Evolutionary conservation across 345 rosid species (phyloP), one percentile per base, ranked within the genome.

Genomic region (Gossypium anomalum): DNA sequence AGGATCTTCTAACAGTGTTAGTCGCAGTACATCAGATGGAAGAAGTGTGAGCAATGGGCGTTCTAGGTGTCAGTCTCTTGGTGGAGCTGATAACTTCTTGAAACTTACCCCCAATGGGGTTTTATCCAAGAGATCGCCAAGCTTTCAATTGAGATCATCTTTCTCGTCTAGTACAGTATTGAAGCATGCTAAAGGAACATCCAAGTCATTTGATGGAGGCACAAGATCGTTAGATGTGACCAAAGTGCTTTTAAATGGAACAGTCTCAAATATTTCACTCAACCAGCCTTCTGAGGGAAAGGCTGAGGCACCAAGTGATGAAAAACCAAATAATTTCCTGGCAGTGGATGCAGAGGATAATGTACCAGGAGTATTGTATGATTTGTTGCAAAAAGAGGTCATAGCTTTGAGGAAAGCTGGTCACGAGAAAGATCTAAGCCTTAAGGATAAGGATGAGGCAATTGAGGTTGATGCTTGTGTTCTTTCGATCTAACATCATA

Each of bases 121-220:
- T 80, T 81, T 89, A 79, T 72, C 92, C 58, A 91, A 87, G 86
- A 90, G 89, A 87, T 80, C 85, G 29, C 84, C 93, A n/a, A 77
- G 85, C 66, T 86, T 86, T n/a, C 97, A 88, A 78, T 80, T 85
- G 34, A 90, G 90, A 84, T 79, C 90, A 59, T 83, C 91, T 67
- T 75, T 87, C 79, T 87, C 89, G 62, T 78, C 88, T 75, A 88
- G 89, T 78, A 53, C 88, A 49, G 84, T 91, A 79, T 82, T 95
- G 78, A 93, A 87, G 91, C 92, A 95, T 85, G 99, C 98, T 66
- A 95, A 88, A 84, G 98, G 97, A 83, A 88, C 97, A 73, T 91
- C 99, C 20, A 89, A 84, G 86, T 95, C 99, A 71, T 93, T 95
- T 77, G 99, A 95, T 79, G 99, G 98, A 49, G 98, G 98, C 75